Base-by-base conservation (phyloP, 345 rosid species). In the Salix suchowensis region DNA sequence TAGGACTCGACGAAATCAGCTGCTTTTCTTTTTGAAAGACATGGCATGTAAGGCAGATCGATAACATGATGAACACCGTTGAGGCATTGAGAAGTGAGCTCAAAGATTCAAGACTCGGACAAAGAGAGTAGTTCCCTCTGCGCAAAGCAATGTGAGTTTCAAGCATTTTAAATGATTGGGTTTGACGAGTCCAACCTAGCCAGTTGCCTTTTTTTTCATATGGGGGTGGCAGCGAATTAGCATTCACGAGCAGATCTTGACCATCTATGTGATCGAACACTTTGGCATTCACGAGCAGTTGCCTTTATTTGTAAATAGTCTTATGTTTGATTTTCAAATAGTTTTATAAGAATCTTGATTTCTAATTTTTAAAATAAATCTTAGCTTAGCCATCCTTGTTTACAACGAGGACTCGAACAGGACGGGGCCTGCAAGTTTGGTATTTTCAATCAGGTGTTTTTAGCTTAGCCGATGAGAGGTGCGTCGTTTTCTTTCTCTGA, bases 141-240 rank as follows among this genome's bases (percentile, higher is more conserved):
- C 54, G 30, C 74, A 78, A 84, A 79, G 87, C 84, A 79, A 71
- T 46, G 71, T 23, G 76, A 67, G 81, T 74, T 61, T 67, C 65
- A 71, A 74, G 76, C 71, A 77, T 71, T 78, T 66, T 48, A 69
- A 78, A 81, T 85, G 78, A 82, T 82, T 85, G 84, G 83, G 74
- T 85, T 85, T 82, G 87, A 85, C 82, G 74, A 75, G 85, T 85
- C 85, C 76, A 82, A 84, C 82, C 71, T 10, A 39, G 42, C 42
- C 11, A 13, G 1, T 58, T 14, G 44, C 77, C 79, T 82, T 85
- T 79, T 14, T 36, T 55, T 54, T 37, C 21, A 23, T 67, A 65
- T n/a, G 62, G 62, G 62, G 28, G 23, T 54, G 23, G 60, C 21
- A 40, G 36, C 36, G 36, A 34, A 40, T 40, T 55, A 26, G 62